A percentile compares a stretch with the other conserved stretches of the same genome.
Evolutionary conservation across 1,284 basidiomycete species (phyloP).

Genomic region (Papiliotrema terrestris): DNA sequence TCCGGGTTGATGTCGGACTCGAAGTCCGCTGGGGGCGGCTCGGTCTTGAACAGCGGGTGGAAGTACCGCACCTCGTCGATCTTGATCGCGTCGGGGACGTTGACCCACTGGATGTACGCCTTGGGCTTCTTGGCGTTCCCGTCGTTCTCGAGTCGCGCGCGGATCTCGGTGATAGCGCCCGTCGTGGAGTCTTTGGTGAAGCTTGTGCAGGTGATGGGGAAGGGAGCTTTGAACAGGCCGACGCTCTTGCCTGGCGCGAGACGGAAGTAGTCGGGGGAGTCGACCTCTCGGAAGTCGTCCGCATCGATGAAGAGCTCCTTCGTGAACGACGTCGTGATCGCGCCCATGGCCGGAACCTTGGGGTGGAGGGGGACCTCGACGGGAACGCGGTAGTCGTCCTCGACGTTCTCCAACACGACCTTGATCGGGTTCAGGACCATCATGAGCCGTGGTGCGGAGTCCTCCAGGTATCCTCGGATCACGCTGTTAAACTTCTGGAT

Average conservation of each 20-base stretch:
- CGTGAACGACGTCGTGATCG: conserved; percentile 79
- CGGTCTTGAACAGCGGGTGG: conserved; percentile 88
- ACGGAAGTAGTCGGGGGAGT: conserved; percentile 95
- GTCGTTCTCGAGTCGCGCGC: conserved; percentile 72
- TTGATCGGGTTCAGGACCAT: conserved; percentile 91
- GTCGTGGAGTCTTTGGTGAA: conserved; percentile 70
- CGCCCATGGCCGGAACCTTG: conserved; percentile 85
- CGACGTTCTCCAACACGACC: conserved; percentile 84
- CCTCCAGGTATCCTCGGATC: conserved; percentile 86
- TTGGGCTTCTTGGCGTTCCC: conserved; percentile 72
- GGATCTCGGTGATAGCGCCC: conserved; percentile 72
- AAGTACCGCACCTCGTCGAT: conserved; percentile 91
- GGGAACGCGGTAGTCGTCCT: conserved; percentile 77
- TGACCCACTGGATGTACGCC: conserved; percentile 98
- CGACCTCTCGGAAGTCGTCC: conserved; percentile 88
- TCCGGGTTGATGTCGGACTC: conserved; percentile 76
- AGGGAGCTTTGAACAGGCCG: conserved; percentile 91
- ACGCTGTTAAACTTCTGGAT: conserved; percentile 84
- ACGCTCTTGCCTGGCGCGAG: conserved; percentile 96
- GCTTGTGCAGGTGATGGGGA: conserved; percentile 89
- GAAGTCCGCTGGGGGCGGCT: conserved; percentile 84
- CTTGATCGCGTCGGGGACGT: conserved; percentile 70
- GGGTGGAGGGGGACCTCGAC: conserved; percentile 93
- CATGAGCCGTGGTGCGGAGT: conserved; percentile 79
- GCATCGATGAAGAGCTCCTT: conserved; percentile 87